Evolutionary conservation across 768 basidiomycete species (phyloP), one percentile per base, ranked within the genome.

Genomic region (Psilocybe cubensis): DNA sequence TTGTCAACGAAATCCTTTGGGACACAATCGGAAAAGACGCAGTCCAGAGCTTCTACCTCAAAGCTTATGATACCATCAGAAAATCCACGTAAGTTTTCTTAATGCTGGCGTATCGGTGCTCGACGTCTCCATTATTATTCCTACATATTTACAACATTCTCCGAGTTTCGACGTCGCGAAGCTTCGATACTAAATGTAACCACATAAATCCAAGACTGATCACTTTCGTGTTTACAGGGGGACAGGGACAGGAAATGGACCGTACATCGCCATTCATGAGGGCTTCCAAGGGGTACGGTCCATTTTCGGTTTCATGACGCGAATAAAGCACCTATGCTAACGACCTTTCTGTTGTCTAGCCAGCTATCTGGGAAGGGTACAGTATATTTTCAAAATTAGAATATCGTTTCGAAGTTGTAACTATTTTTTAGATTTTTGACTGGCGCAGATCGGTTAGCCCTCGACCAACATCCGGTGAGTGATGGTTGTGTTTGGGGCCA

Each of bases 381-480:
- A 71, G 61, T 28, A 10, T 41, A 21, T 35, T 41, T 43, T 24
- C 42, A 41, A 18, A 41, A 45, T 33, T 23, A 18, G 29, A 1
- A 42, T n/a, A 54, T 25, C 33, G 20, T 38, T 29, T 59, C 46
- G n/a, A n/a, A 38, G 43, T 46, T n/a, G 52, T 51, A 5, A 11
- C 18, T 57, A 45, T 31, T 72, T 14, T 54, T 35, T 31, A 87
- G 85, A 53, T 94, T 91, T 79, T 72, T 94, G 53, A 71, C 82
- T 40, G 87, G 90, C 43, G 85, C 88, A 25, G 94, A 96, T 73
- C 86, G 94, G 54, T 71, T 87, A 59, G 78, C 82, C 29, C 71
- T 95, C 38, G 93, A 95, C 72, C 81, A 87, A 45, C 93, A 95
- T 72, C 89, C 89, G 38, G 63, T 94, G 87, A 71, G 72, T 86